phyloP scores from a whole-genome alignment of 2,329 filamentous ascomycete genomes.

The Aspergillus aculeatus region DNA sequence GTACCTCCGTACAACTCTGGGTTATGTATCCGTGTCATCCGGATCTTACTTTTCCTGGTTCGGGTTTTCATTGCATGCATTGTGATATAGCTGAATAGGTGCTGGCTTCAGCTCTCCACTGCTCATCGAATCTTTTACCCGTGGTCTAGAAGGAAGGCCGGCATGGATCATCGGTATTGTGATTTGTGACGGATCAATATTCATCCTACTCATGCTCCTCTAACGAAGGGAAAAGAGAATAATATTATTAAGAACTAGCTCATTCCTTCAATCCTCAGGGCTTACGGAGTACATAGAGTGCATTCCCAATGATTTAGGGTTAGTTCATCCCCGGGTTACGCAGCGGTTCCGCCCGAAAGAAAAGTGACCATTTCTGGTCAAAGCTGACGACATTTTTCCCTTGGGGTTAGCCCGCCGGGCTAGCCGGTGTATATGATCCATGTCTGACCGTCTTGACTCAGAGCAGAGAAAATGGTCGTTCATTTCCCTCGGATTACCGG shows the following conservation, averaged over 20 bases:
- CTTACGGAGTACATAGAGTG: background rate
- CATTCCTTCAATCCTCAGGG: background rate
- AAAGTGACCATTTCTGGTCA: constrained; percentile 15
- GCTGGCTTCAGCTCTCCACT: background rate
- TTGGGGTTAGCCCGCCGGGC: constrained; percentile 6
- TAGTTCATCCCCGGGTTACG: constrained; percentile 15
- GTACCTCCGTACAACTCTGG: background rate
- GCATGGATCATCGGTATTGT: too few relatives aligned
- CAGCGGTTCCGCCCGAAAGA: constrained; percentile 21
- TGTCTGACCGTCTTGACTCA: background rate
- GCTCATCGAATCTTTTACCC: background rate
- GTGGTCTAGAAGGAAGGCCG: too few relatives aligned
- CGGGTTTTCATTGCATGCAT: background rate
- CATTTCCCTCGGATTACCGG: constrained; percentile 2
- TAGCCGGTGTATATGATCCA: constrained; percentile 4
- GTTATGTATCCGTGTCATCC: background rate
- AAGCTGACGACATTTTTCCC: constrained; percentile 16
- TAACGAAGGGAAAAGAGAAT: background rate
- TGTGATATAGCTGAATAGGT: background rate
- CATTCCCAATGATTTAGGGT: constrained; percentile 10
- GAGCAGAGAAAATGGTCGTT: background rate
- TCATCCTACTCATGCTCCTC: background rate
- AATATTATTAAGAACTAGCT: background rate
- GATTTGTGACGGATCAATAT: background rate
- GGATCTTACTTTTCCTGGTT: too few relatives aligned